phyloP scores from a whole-genome alignment of 140 eudicot genomes.

The Oenanthe javanica region DNA sequence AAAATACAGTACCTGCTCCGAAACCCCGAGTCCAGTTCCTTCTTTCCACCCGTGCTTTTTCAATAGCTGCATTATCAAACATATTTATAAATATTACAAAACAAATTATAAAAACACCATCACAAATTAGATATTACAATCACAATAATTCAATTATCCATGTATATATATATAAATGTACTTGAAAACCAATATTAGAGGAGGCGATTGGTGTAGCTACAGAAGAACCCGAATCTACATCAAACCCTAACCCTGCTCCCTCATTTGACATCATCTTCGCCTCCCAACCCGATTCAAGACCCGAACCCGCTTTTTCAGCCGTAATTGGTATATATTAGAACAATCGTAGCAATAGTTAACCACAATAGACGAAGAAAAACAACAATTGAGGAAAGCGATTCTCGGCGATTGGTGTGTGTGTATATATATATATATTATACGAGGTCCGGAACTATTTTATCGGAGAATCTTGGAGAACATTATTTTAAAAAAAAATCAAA shows the following conservation, averaged over 20 bases:
- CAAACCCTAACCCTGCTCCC: neutral
- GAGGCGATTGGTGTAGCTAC: slow-evolving; percentile 58
- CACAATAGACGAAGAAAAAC: too few species aligned
- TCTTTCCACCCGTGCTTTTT: slow-evolving; percentile 99
- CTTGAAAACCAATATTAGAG: slow-evolving; percentile 91
- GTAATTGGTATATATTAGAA: too few species aligned
- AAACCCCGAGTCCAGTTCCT: slow-evolving; percentile 94
- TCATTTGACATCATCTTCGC: neutral
- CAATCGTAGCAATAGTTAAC: too few species aligned
- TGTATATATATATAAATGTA: slow-evolving; percentile 1
- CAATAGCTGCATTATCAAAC: slow-evolving; percentile 44
- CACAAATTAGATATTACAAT: neutral
- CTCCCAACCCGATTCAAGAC: neutral
- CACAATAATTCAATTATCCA: neutral
- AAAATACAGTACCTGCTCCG: slow-evolving; percentile 49
- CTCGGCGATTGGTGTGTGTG: too few species aligned
- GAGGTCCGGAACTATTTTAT: too few species aligned
- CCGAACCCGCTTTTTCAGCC: neutral
- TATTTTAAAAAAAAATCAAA: too few species aligned
- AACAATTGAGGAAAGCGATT: too few species aligned
- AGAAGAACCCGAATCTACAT: slow-evolving; percentile 30
- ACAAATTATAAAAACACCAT: neutral
- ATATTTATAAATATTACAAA: neutral
- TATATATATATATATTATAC: too few species aligned
- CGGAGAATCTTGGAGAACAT: too few species aligned